phyloP scores from a whole-genome alignment of 345 rosid species.

The Moricandia arvensis region DNA sequence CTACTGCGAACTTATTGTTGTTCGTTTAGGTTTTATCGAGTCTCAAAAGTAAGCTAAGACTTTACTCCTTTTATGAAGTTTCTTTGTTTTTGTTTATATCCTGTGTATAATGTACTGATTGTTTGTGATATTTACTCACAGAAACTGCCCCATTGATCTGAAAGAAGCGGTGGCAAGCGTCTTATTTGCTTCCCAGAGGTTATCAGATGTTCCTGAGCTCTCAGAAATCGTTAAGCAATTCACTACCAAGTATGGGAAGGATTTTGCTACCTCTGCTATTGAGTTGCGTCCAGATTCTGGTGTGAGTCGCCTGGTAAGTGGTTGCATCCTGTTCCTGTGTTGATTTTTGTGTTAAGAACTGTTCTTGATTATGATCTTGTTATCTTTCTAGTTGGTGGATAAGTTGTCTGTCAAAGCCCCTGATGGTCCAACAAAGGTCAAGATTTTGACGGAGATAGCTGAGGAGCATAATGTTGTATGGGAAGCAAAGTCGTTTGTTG shows the following conservation, averaged over 20 bases:
- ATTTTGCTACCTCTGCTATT: constrained; percentile 66
- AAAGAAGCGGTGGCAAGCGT: constrained; percentile 79
- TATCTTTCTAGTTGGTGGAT: constrained; percentile 61
- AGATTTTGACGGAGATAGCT: constrained; percentile 75
- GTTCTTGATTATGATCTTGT: background rate
- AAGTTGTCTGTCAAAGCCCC: constrained; percentile 81
- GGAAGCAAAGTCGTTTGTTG: constrained; percentile 71
- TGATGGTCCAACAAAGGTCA: constrained; percentile 77
- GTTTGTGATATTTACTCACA: constrained; percentile 33
- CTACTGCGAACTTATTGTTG: constrained; percentile 70
- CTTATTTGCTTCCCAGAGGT: constrained; percentile 81
- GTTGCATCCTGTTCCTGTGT: background rate
- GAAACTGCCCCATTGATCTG: constrained; percentile 77
- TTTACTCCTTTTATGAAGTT: background rate
- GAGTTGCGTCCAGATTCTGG: constrained; percentile 94
- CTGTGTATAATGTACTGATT: constrained; percentile 7
- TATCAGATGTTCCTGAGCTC: constrained; percentile 85
- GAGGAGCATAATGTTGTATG: constrained; percentile 72
- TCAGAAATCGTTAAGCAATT: constrained; percentile 67
- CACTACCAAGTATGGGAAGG: constrained; percentile 83
- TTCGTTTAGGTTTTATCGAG: constrained; percentile 79
- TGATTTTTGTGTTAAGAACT: background rate
- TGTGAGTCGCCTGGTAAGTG: constrained; percentile 79
- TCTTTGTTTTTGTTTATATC: background rate
- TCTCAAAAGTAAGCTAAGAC: constrained; percentile 61